Percentiles rank a stretch among this genome's conserved stretches.
These are phyloP conservation scores for Friedmanniomyces simplex DNA, from an alignment of 495 filamentous ascomycete genomes.

Conservation along the genomic window DNA sequence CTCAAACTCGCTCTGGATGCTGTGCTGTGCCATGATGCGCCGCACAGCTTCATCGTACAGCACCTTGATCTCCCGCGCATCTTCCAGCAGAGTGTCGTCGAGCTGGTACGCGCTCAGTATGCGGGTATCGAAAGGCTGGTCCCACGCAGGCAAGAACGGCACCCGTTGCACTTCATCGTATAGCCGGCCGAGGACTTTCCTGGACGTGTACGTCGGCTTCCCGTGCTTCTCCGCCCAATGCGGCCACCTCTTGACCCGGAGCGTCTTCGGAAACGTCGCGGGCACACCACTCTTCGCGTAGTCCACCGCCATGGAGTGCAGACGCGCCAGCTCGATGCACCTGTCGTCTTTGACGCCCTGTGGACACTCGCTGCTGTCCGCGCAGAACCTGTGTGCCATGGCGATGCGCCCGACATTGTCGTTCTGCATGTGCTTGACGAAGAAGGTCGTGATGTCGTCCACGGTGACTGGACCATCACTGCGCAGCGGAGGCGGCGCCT, in stretches of 20 bases:
- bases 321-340: constrained; percentile 62
- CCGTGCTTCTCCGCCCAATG: constrained; percentile 75
- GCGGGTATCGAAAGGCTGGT: constrained; percentile 62
- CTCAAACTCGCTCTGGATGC: constrained; percentile 83
- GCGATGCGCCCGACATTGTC: constrained; percentile 73
- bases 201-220: constrained; percentile 53
- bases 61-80: constrained; percentile 55
- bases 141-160: constrained; percentile 61
- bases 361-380: constrained; percentile 43
- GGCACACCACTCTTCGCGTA: constrained; percentile 78
- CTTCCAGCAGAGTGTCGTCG: constrained; percentile 42
- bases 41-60: constrained; percentile 69
- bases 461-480: constrained; percentile 51
- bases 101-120: constrained; percentile 57
- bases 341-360: constrained; percentile 58
- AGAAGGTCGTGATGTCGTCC: constrained; percentile 68
- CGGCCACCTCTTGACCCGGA: constrained; percentile 56
- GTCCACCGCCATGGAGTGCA: constrained; percentile 89
- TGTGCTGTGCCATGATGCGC: constrained; percentile 76
- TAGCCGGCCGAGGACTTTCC: constrained; percentile 66
- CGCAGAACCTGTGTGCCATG: constrained; percentile 67
- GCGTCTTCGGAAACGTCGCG: constrained; percentile 52
- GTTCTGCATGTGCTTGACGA: constrained; percentile 89
- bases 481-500: constrained; percentile 37
- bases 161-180: constrained; percentile 62